phyloP scores from a whole-genome alignment of 345 rosid species.

The Corchorus capsularis region DNA sequence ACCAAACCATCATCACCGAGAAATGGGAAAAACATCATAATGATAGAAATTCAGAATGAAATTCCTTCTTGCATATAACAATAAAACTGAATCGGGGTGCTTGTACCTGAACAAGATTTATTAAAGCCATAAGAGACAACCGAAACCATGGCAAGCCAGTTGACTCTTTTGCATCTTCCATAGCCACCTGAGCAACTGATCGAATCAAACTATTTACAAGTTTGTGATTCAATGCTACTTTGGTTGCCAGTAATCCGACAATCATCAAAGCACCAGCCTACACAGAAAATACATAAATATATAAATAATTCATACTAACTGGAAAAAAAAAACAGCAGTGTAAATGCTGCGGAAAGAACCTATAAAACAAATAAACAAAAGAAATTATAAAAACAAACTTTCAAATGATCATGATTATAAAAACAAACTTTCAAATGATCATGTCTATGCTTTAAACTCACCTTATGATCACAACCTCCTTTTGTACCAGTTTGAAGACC shows the following conservation, averaged over 20 bases:
- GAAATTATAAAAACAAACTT: not conserved
- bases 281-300: conserved; percentile 18
- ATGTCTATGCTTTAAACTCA: conserved; percentile 27
- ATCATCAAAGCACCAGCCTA: conserved; percentile 95
- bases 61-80: not conserved
- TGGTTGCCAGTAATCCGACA: conserved; percentile 70
- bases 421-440: conserved; percentile 2
- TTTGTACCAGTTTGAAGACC: conserved; percentile 64
- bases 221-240: conserved; percentile 64
- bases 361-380: not conserved
- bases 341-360: not conserved
- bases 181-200: conserved; percentile 63
- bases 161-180: conserved; percentile 61
- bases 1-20: not conserved
- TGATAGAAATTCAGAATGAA: not conserved
- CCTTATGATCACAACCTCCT: conserved; percentile 80
- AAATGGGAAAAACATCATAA: not conserved
- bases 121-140: conserved; percentile 64
- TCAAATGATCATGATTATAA: not conserved
- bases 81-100: not conserved
- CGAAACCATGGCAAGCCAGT: conserved; percentile 71
- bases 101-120: conserved; percentile 85
- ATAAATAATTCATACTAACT: conserved; percentile 14
- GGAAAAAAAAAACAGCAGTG: conserved; percentile 12
- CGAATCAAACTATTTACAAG: conserved; percentile 75